These are phyloP conservation scores for Lactifluus rugatus DNA, from an alignment of 768 basidiomycete genomes.

Conservation along the genomic window DNA sequence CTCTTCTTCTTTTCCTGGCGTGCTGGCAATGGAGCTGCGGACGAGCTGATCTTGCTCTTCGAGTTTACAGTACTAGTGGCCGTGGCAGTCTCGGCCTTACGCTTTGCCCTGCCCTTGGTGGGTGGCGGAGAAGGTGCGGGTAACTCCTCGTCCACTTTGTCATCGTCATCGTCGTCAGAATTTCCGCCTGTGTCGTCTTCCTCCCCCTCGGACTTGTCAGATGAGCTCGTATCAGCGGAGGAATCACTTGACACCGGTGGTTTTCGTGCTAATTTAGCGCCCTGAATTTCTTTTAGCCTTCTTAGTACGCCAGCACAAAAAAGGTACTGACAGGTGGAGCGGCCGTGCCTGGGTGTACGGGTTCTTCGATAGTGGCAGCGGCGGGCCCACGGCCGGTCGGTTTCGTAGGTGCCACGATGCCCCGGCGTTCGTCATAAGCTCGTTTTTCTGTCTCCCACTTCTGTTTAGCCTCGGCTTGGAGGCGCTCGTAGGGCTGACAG, in stretches of 20 bases:
- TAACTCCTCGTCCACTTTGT: conserved; percentile 28
- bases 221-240: conserved; percentile 7
- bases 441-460: conserved; percentile 54
- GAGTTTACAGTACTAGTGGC: background rate
- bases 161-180: conserved; percentile 29
- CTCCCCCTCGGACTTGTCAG: conserved; percentile 7
- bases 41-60: conserved; percentile 6
- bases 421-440: conserved; percentile 50
- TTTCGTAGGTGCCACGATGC: conserved; percentile 9
- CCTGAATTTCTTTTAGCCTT: conserved; percentile 1
- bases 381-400: background rate
- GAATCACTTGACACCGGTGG: conserved; percentile 6
- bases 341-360: background rate
- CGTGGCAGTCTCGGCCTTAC: conserved; percentile 4
- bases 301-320: background rate
- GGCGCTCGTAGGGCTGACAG: conserved; percentile 41
- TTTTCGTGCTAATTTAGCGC: conserved; percentile 1
- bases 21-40: conserved; percentile 1
- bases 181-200: conserved; percentile 15
- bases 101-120: conserved; percentile 24
- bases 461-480: conserved; percentile 50
- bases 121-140: conserved; percentile 20
- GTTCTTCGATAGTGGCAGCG: conserved; percentile 1
- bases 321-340: background rate
- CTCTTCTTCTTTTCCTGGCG: conserved; percentile 38